Conservation (phyloP, 2,329 filamentous ascomycete genomes). For the Alternaria ventricosa region DNA sequence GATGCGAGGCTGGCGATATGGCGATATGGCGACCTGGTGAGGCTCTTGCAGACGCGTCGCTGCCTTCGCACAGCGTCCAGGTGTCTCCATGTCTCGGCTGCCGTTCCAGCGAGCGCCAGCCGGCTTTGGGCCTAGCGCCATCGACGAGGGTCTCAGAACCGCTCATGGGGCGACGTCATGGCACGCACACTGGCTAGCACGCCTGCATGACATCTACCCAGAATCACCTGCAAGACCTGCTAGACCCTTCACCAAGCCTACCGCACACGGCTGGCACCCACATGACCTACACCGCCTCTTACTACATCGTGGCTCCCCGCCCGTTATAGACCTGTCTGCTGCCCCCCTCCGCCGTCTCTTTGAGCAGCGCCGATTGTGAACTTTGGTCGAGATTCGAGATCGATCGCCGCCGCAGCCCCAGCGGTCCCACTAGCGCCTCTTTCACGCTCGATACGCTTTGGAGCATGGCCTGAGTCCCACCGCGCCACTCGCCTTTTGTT, state of each 20-base stretch:
- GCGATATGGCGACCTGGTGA: background rate
- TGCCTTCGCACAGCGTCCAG: conserved; percentile 1
- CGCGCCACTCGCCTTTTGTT: conserved; percentile 3
- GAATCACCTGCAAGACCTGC: conserved; percentile 14
- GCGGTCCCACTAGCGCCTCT: conserved; percentile 9
- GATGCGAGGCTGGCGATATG: background rate
- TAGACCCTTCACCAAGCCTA: conserved; percentile 11
- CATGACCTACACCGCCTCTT: conserved; percentile 28
- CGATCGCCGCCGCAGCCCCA: background rate
- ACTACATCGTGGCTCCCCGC: background rate
- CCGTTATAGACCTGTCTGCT: background rate
- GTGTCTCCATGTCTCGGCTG: conserved; percentile 5
- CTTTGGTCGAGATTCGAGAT: background rate
- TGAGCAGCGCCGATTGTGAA: background rate
- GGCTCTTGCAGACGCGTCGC: conserved; percentile 1
- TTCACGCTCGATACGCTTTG: background rate
- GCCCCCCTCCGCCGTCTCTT: background rate
- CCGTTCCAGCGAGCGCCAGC: conserved; percentile 11
- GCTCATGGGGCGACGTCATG: conserved; percentile 21
- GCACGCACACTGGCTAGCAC: conserved; percentile 4
- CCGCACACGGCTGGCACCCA: conserved; percentile 1
- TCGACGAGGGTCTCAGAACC: conserved; percentile 3
- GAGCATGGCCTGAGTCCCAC: conserved; percentile 1
- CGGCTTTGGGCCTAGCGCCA: conserved; percentile 8
- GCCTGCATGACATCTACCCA: conserved; percentile 21